Base-by-base conservation (phyloP, 2,329 filamentous ascomycete genomes). In the Myriosclerotinia scirpicola region DNA sequence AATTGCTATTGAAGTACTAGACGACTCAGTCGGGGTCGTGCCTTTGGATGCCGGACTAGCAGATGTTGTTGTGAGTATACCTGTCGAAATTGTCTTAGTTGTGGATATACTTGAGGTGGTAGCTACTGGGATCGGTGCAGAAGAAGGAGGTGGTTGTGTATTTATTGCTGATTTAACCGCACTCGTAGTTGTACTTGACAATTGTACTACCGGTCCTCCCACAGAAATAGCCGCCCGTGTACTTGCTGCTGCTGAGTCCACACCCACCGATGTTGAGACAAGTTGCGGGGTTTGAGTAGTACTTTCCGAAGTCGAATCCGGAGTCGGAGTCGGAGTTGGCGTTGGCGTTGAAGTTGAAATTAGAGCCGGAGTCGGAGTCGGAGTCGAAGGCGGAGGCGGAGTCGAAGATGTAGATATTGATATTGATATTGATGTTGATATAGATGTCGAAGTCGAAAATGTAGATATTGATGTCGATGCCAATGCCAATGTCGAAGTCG, bases 161-260 rank as follows among this genome's bases (percentile, higher is more conserved):
- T 5, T 53, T 46, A 14, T 20, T 17, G 54, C 50, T n/a, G 66
- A 53, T 44, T 22, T 22, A 20, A 40, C 15, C 36, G 8, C 17
- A 50, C 46, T 60, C 15, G 55, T 59, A 50, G 9, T 30, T 9
- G 64, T 53, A 67, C 59, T 70, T 61, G 60, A 56, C 6, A 46
- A 60, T 20, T 60, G 42, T 46, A 50, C n/a, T 46, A 48, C 46
- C 26, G 56, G 54, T 55, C 48, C 52, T 56, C 63, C 55, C 42
- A 58, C 55, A 14, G 65, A 59, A 34, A 62, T 14, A 30, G 67
- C 54, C 22, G 64, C 65, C 54, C 61, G 67, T 58, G 69, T 68
- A 20, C 65, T 30, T 17, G 69, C 59, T 17, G 66, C 64, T 48
- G 64, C 82, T 62, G 83, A 82, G 69, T 84, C 78, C 68, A 81